phyloP scores from a whole-genome alignment of 306 rosid genomes.

The Dryas drummondii region DNA sequence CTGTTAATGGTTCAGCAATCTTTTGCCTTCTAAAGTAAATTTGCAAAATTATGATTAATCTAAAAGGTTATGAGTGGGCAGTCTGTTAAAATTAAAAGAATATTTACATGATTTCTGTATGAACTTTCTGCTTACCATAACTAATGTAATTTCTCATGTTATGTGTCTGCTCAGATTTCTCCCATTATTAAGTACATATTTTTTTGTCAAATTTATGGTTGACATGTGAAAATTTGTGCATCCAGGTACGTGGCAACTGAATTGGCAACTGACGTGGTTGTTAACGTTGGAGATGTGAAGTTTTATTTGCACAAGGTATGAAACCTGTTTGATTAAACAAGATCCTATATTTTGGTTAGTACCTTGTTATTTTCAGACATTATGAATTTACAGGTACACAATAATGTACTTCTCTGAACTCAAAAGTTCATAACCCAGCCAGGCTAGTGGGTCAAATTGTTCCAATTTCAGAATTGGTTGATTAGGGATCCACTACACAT shows the following conservation, averaged over 20 bases:
- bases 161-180: neutral
- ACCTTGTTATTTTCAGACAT: slow-evolving; percentile 5
- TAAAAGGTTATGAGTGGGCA: neutral
- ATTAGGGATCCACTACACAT: neutral
- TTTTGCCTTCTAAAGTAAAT: neutral
- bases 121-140: neutral
- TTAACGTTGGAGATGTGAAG: slow-evolving; percentile 68
- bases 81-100: slow-evolving; percentile 5
- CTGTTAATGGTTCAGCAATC: neutral
- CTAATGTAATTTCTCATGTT: neutral
- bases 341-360: slow-evolving; percentile 7
- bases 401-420: neutral
- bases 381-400: neutral
- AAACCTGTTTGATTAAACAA: slow-evolving; percentile 27
- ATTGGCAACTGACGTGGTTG: slow-evolving; percentile 65
- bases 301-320: slow-evolving; percentile 93
- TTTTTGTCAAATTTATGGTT: slow-evolving; percentile 23
- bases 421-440: neutral
- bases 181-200: neutral
- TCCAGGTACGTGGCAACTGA: slow-evolving; percentile 77
- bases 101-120: neutral
- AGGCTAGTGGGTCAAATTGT: neutral
- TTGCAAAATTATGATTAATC: neutral
- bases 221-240: slow-evolving; percentile 21
- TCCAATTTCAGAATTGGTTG: neutral